Base-by-base conservation (phyloP, 2,329 filamentous ascomycete genomes). In the Alternaria atra region DNA sequence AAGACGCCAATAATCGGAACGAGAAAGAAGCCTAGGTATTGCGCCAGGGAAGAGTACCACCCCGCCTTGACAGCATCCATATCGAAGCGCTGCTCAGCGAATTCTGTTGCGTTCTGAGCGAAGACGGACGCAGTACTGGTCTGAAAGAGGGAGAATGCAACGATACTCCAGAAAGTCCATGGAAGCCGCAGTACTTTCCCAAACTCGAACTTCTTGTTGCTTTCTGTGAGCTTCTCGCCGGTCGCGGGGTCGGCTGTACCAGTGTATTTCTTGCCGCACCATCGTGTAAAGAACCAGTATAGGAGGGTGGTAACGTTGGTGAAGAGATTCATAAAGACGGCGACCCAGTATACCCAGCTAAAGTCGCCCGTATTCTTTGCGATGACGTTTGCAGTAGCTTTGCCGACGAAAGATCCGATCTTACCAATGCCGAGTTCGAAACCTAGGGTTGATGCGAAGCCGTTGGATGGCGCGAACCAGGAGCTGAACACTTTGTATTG, bases 401-500 rank as follows among this genome's bases (percentile, higher is more conserved):
- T 87, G 10, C 87, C 87, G 1, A 87, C 84, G 57, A 89, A 89
- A 0, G 82, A 83, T 2, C 87, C 87, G 8, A 89, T 84, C 71
- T 88, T 89, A 17, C 86, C 86, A 53, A 89, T 83, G 0, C 83
- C 86, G 0, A 89, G 79, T 70, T 89, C 87, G 4, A 89, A 84
- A 0, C 83, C 87, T 0, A 89, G 79, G 0, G 87, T 89, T 0
- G 86, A 87, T 0, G 87, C 87, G 68, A 89, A 89, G 1, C 87
- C 87, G 57, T 86, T 83, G 7, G 81, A 86, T 0, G 87, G 87
- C 0, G 87, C 81, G 62, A 89, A 89, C 87, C 87, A 89, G 0
- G 85, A 87, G 0, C 85, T 87, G 66, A 89, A 89, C 62, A 89
- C 84, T 61, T 89, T 88, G 72, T 89, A 89, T 70, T 89, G 86